A percentile compares a stretch with the other conserved stretches of the same genome.
These are phyloP conservation scores for Delphinella strobiligena DNA, from an alignment of 2,329 filamentous ascomycete species.

Conservation along the genomic window DNA sequence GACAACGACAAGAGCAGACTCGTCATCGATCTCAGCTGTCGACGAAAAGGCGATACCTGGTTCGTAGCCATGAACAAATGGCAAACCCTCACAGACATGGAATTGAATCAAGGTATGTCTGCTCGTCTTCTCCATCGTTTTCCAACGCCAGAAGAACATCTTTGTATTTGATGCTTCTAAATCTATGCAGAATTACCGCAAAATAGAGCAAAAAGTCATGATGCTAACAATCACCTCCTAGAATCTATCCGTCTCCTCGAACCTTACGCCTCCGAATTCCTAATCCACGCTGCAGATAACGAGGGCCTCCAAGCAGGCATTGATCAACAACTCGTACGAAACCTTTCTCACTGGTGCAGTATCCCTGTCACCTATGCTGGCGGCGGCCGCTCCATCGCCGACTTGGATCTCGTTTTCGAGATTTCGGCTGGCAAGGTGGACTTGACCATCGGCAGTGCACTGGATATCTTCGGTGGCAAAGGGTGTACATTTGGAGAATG, in stretches of 20 bases:
- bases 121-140: neutral
- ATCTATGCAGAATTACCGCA: neutral
- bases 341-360: conserved; percentile 70
- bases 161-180: neutral
- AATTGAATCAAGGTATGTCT: conserved; percentile 64
- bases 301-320: conserved; percentile 88
- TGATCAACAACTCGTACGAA: conserved; percentile 69
- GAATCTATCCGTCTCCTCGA: conserved; percentile 72
- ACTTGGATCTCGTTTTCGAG: conserved; percentile 63
- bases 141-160: no score
- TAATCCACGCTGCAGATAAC: conserved; percentile 94
- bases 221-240: conserved; percentile 23
- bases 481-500: conserved; percentile 84
- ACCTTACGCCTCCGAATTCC: conserved; percentile 89
- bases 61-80: conserved; percentile 99
- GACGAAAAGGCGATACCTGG: conserved; percentile 65
- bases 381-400: conserved; percentile 70
- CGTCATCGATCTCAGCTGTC: conserved; percentile 90
- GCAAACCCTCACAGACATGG: conserved; percentile 96
- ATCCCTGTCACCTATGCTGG: conserved; percentile 96
- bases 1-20: conserved; percentile 66
- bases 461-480: conserved; percentile 88
- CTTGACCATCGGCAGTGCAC: conserved; percentile 86
- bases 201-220: no score
- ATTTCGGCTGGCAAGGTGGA: conserved; percentile 76